These are phyloP conservation scores for Fagus crenata DNA, from an alignment of 306 rosid species.

Conservation along the genomic window DNA sequence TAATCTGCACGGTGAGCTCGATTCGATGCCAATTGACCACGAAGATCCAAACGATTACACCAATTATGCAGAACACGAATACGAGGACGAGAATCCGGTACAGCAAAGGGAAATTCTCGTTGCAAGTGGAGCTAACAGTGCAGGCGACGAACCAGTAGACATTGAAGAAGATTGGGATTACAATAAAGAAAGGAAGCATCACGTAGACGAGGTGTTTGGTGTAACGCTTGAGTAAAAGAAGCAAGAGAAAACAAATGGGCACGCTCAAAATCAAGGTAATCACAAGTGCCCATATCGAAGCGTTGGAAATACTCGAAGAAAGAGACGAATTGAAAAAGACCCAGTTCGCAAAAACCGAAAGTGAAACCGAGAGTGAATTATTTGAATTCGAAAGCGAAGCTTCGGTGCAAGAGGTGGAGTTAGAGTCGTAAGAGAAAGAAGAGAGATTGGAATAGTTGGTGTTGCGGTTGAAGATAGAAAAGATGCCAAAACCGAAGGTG, in stretches of 20 bases:
- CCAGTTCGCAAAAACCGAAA: slow-evolving; percentile 1
- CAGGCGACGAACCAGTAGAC: slow-evolving; percentile 95
- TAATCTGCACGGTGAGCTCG: slow-evolving; percentile 75
- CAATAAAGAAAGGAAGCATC: slow-evolving; percentile 62
- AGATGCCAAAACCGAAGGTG: slow-evolving; percentile 75
- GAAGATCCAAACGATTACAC: slow-evolving; percentile 72
- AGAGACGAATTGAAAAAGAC: slow-evolving; percentile 20
- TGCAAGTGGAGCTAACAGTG: slow-evolving; percentile 58
- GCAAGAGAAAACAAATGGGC: slow-evolving; percentile 64
- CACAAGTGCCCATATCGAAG: slow-evolving; percentile 73
- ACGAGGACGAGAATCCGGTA: slow-evolving; percentile 62
- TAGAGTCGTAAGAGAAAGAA: slow-evolving; percentile 51
- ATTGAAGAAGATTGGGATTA: slow-evolving; percentile 67
- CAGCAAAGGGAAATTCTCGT: slow-evolving; percentile 56
- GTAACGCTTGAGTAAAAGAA: slow-evolving; percentile 66
- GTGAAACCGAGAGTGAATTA: neutral
- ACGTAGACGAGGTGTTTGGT: slow-evolving; percentile 80
- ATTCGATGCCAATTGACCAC: slow-evolving; percentile 80
- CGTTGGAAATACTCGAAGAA: slow-evolving; percentile 41
- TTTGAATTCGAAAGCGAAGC: slow-evolving; percentile 5
- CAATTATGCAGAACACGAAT: slow-evolving; percentile 61
- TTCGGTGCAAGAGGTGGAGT: slow-evolving; percentile 56
- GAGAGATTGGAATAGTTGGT: slow-evolving; percentile 44
- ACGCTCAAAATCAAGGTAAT: slow-evolving; percentile 56
- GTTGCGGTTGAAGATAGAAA: slow-evolving; percentile 62